A percentile compares a stretch with the other conserved stretches of the same genome.
These are phyloP conservation scores for Eutypa lata DNA, from an alignment of 2,329 filamentous ascomycete genomes.

Conservation along the genomic window DNA sequence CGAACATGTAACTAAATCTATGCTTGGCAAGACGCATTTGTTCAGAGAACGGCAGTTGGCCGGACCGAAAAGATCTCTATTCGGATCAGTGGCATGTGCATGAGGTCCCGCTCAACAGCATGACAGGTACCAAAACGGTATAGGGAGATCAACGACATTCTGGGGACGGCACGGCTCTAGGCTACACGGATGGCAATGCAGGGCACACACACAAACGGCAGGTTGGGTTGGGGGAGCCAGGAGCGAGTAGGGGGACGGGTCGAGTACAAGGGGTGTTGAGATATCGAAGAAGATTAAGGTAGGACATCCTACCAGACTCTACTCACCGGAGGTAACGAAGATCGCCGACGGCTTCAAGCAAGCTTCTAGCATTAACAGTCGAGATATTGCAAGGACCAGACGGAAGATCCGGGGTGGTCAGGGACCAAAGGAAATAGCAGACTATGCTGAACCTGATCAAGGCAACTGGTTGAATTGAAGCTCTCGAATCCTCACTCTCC, in stretches of 20 bases:
- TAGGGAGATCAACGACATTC: slow-evolving; percentile 36
- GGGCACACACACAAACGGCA: slow-evolving; percentile 23
- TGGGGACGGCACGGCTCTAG: slow-evolving; percentile 34
- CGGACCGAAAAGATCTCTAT: slow-evolving; percentile 35
- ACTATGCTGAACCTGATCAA: slow-evolving; percentile 33
- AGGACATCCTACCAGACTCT: slow-evolving; percentile 25
- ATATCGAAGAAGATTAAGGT: slow-evolving; percentile 28
- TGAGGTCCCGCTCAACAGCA: slow-evolving; percentile 35
- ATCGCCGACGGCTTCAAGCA: slow-evolving; percentile 18
- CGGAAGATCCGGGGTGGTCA: slow-evolving; percentile 33
- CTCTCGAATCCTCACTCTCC: slow-evolving; percentile 19
- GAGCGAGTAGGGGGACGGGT: slow-evolving; percentile 27
- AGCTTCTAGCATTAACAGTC: slow-evolving; percentile 27
- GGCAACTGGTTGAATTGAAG: slow-evolving; percentile 17
- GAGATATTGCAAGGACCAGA: slow-evolving; percentile 23
- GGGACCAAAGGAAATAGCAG: slow-evolving; percentile 37
- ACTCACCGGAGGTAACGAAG: slow-evolving; percentile 18
- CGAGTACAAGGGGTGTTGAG: slow-evolving; percentile 24
- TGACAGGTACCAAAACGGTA: slow-evolving; percentile 35
- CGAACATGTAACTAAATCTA: slow-evolving; percentile 31
- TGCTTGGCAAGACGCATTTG: slow-evolving; percentile 30
- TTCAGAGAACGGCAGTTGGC: slow-evolving; percentile 35
- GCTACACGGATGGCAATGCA: slow-evolving; percentile 32
- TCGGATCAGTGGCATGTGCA: slow-evolving; percentile 37
- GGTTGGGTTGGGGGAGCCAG: slow-evolving; percentile 29